A percentile compares a stretch with the other conserved stretches of the same genome.
Evolutionary conservation across 345 rosid species (phyloP).

Genomic region (Corymbia maculata): DNA sequence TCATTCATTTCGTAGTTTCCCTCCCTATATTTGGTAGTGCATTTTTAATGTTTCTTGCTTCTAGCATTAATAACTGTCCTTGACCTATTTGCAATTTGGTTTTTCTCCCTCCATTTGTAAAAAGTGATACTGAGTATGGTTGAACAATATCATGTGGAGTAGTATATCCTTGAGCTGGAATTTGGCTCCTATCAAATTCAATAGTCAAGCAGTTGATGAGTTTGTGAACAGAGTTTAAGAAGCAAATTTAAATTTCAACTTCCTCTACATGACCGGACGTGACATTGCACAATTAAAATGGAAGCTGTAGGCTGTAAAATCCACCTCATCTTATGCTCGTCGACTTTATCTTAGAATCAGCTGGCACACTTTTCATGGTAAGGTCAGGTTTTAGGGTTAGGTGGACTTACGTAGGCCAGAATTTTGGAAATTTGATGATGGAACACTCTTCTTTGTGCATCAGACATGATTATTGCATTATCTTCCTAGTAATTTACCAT

Average conservation of each 20-base stretch:
- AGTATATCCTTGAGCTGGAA: not conserved
- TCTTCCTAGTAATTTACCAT: not conserved
- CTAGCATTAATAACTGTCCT: not conserved
- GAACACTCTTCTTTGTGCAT: not conserved
- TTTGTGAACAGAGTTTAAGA: not conserved
- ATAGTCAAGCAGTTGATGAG: not conserved
- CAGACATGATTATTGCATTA: not conserved
- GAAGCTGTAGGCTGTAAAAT: not conserved
- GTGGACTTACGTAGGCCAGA: not conserved
- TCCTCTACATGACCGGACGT: not conserved
- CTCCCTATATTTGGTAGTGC: not conserved
- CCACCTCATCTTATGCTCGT: not conserved
- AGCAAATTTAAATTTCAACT: not conserved
- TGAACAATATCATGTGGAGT: not conserved
- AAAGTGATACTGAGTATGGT: not conserved
- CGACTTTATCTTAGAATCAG: not conserved
- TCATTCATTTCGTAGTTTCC: not conserved
- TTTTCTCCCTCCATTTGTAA: not conserved
- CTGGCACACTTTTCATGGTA: not conserved
- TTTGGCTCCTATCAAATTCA: not conserved
- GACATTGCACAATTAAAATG: not conserved
- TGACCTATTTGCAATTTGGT: not conserved
- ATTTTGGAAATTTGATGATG: not conserved
- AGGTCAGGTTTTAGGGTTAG: not conserved
- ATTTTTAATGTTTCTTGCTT: not conserved